Evolutionary conservation across 2,329 filamentous ascomycete genomes (phyloP).

Genomic region (Botrytis elliptica): DNA sequence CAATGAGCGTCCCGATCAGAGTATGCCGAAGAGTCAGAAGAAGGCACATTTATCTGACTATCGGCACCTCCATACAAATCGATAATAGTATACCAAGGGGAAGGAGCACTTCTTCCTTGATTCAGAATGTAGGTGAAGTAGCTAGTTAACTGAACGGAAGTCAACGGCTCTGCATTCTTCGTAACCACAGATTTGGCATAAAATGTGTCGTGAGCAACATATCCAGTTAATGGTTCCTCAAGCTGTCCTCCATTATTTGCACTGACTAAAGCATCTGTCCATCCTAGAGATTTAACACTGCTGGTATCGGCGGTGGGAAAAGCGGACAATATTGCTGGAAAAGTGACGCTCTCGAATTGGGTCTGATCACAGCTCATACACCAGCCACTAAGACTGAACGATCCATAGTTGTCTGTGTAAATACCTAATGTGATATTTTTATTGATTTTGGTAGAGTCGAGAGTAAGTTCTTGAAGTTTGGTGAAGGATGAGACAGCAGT

Average conservation of each 20-base stretch:
- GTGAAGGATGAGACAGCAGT: constrained; percentile 15
- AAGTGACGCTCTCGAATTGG: constrained; percentile 42
- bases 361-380: constrained; percentile 41
- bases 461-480: constrained; percentile 17
- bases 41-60: constrained; percentile 22
- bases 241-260: constrained; percentile 19
- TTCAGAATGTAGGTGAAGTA: constrained; percentile 21
- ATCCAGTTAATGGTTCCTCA: constrained; percentile 25
- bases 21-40: constrained; percentile 18
- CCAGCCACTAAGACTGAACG: constrained; percentile 41
- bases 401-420: constrained; percentile 41
- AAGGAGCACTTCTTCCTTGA: constrained; percentile 16
- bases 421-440: constrained; percentile 43
- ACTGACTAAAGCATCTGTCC: constrained; percentile 26
- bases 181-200: constrained; percentile 28
- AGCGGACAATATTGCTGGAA: constrained; percentile 41
- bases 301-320: constrained; percentile 34
- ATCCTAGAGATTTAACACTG: constrained; percentile 31
- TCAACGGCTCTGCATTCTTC: constrained; percentile 22
- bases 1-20: constrained; percentile 25
- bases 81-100: constrained; percentile 22
- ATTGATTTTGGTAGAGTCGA: constrained; percentile 34
- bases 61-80: constrained; percentile 24
- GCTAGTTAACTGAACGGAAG: neutral
- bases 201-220: constrained; percentile 25